Base-by-base conservation (phyloP, 2,329 filamentous ascomycete species). In the Aspergillus hiratsukae region DNA sequence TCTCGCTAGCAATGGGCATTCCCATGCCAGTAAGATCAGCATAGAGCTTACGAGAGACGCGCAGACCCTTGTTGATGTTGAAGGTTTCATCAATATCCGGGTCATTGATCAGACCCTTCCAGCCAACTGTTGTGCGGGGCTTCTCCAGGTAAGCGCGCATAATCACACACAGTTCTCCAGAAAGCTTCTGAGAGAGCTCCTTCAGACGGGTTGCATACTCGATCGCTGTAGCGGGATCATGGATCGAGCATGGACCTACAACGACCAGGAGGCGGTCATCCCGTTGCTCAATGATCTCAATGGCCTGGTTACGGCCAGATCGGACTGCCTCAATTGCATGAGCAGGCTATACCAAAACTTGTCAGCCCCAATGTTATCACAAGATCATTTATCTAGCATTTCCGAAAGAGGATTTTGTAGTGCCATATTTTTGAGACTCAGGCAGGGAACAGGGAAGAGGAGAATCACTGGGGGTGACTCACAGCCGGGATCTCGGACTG, bases 131-230 rank as follows among this genome's bases (percentile, higher is more conserved):
- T 51, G 94, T 99, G 59, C 94, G 88, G 45, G 94, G 94, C 83
- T 99, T 99, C 82, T 99, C 94, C 52, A 99, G 88, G 83, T 99
- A 99, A 71, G 92, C 91, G 67, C 94, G 90, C 94, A 99, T 99
- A 70, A 99, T 87, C 73, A 99, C 89, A 74, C 87, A 87, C 49
- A 99, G 83, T 72, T 97, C 92, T 66, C 86, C 81, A 59, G 87
- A 85, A 60, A 97, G 87, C 81, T 88, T 90, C 62, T 89, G 84
- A 58, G 91, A 85, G 49, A 97, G 80, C 53, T 81, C 78, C 78
- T 91, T 89, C 50, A 99, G 84, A 56, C 87, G 85, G 60, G 82
- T 78, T 72, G 89, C 90, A 81, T 99, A 99, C 76, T 97, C 91
- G 66, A 95, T 81, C 43, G 94, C 94, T 14, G 86, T 86, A 50